Conservation (phyloP, 345 rosid species). For the Bruguiera parviflora region DNA sequence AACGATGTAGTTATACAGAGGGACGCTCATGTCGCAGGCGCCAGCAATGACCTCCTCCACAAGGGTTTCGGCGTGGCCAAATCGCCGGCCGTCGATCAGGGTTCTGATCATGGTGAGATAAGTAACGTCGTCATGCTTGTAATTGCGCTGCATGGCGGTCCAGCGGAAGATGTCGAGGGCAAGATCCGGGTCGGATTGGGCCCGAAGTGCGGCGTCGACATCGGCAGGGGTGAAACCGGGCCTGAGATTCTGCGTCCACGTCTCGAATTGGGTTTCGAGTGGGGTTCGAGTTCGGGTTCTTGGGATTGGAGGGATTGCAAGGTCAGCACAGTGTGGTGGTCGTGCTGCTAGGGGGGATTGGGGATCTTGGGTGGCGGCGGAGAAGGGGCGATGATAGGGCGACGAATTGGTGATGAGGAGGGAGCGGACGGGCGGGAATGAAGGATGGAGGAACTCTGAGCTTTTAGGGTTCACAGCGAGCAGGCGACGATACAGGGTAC, state of each 20-base stretch:
- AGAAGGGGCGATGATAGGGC: slow-evolving; percentile 18
- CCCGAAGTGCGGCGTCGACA: slow-evolving; percentile 60
- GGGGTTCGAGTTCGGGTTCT: slow-evolving; percentile 59
- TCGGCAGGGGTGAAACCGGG: slow-evolving; percentile 74
- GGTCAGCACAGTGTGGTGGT: background rate
- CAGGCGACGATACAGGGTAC: slow-evolving; percentile 28
- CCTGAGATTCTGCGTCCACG: slow-evolving; percentile 73
- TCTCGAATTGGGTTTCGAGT: slow-evolving; percentile 69
- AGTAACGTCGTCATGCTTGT: slow-evolving; percentile 60
- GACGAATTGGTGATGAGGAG: slow-evolving; percentile 1
- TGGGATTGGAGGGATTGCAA: slow-evolving; percentile 14
- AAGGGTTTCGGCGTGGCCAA: slow-evolving; percentile 64
- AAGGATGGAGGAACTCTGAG: slow-evolving; percentile 8
- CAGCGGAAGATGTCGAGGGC: slow-evolving; percentile 91
- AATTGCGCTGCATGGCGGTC: slow-evolving; percentile 70
- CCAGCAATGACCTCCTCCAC: slow-evolving; percentile 84
- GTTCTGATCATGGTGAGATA: slow-evolving; percentile 61
- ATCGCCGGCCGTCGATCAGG: slow-evolving; percentile 58
- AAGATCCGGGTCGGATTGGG: slow-evolving; percentile 83
- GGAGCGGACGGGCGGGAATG: background rate
- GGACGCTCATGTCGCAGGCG: slow-evolving; percentile 62
- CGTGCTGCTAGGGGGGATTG: background rate
- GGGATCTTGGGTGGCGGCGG: slow-evolving; percentile 17
- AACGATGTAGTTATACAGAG: slow-evolving; percentile 66
- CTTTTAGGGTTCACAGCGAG: slow-evolving; percentile 13